phyloP scores from a whole-genome alignment of 179 eudicot species.

The Drosera spatulata region DNA sequence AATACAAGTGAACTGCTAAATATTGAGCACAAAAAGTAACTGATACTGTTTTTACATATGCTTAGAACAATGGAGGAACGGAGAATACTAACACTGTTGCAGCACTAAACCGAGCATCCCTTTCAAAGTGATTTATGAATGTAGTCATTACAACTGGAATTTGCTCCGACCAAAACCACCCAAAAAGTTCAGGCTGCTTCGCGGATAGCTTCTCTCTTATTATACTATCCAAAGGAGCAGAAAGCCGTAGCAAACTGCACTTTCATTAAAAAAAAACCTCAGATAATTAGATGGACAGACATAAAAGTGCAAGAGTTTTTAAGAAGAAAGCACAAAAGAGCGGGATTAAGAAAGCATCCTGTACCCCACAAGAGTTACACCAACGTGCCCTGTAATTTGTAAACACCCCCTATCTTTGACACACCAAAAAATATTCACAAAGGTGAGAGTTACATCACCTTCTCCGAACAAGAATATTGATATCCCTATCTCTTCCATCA shows the following conservation, averaged over 20 bases:
- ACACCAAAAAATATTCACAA: too few relatives aligned
- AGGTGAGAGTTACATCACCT: conserved; percentile 31
- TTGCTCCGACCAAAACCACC: conserved; percentile 98
- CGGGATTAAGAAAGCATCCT: background rate
- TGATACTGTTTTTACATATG: conserved; percentile 1
- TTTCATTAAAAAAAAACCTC: conserved; percentile 8
- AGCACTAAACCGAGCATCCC: conserved; percentile 60
- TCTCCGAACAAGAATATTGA: conserved; percentile 69
- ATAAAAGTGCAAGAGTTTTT: background rate
- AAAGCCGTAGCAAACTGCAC: conserved; percentile 70
- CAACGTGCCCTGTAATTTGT: background rate
- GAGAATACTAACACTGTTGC: conserved; percentile 55
- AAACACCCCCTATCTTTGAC: background rate
- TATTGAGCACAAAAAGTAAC: background rate
- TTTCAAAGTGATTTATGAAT: conserved; percentile 74
- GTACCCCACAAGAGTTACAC: background rate
- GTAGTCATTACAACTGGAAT: conserved; percentile 70
- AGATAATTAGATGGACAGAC: conserved; percentile 1
- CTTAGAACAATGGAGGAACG: background rate
- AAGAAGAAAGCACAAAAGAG: background rate
- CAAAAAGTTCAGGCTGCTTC: conserved; percentile 61
- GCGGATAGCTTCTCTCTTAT: conserved; percentile 72
- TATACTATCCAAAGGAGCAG: conserved; percentile 80
- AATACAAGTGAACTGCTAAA: conserved; percentile 5
- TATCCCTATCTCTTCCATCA: conserved; percentile 69